Evolutionary conservation across 179 eudicot species (phyloP).

Genomic region (Monotropa hypopitys): DNA sequence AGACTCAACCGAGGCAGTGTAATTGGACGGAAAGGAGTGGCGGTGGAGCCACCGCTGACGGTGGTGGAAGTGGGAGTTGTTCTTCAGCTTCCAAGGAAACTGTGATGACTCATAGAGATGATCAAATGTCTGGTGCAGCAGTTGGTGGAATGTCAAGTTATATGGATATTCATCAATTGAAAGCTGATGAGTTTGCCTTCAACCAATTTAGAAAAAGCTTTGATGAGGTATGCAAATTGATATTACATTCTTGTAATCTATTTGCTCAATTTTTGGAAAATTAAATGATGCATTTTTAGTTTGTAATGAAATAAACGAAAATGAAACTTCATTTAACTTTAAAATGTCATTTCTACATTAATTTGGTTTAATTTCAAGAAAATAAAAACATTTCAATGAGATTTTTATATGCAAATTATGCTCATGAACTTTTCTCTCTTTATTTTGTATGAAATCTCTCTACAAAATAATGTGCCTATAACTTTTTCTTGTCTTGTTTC

Average conservation of each 20-base stretch:
- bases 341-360: background rate
- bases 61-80: conserved; percentile 43
- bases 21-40: conserved; percentile 34
- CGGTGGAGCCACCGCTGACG: conserved; percentile 14
- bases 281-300: too few relatives aligned
- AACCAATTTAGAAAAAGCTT: conserved; percentile 48
- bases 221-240: conserved; percentile 49
- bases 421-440: too few relatives aligned
- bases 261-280: background rate
- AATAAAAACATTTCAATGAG: background rate
- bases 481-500: background rate
- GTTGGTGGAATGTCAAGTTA: conserved; percentile 29
- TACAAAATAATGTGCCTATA: too few relatives aligned
- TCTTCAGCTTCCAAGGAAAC: conserved; percentile 46
- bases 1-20: conserved; percentile 84
- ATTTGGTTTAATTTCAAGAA: background rate
- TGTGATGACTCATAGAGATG: conserved; percentile 20
- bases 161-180: conserved; percentile 57
- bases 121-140: conserved; percentile 19
- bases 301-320: background rate
- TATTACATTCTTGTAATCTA: too few relatives aligned
- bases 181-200: conserved; percentile 46
- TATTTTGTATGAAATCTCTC: too few relatives aligned
- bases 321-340: too few relatives aligned
- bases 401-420: background rate